These are phyloP conservation scores for Epichloe elymi DNA, from an alignment of 2,329 filamentous ascomycete species.

Conservation along the genomic window DNA sequence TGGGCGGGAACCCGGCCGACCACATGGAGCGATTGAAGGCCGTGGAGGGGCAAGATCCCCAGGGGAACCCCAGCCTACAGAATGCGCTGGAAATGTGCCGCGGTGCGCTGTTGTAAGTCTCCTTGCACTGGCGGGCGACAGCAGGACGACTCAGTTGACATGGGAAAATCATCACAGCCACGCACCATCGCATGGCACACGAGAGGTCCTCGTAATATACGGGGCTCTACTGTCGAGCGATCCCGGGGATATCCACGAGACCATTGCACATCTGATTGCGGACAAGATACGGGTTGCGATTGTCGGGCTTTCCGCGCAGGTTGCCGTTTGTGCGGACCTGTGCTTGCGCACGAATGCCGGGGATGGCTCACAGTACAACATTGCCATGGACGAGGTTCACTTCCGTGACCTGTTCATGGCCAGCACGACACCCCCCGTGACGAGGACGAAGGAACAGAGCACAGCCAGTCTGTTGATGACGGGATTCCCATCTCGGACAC, in stretches of 20 bases:
- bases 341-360: conserved; percentile 78
- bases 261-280: conserved; percentile 61
- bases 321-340: conserved; percentile 84
- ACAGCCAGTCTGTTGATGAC: conserved; percentile 75
- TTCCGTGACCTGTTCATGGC: conserved; percentile 81
- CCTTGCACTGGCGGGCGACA: too few species aligned
- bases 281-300: conserved; percentile 82
- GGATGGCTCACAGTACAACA: conserved; percentile 61
- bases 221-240: conserved; percentile 84
- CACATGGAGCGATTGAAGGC: conserved; percentile 66
- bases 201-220: conserved; percentile 85
- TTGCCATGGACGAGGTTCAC: conserved; percentile 65
- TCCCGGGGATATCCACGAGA: conserved; percentile 90
- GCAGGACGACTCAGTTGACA: not conserved
- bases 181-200: conserved; percentile 81
- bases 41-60: conserved; percentile 52
- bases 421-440: conserved; percentile 78
- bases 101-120: conserved; percentile 65
- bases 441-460: conserved; percentile 48
- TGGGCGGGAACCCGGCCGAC: conserved; percentile 82
- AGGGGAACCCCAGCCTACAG: conserved; percentile 71
- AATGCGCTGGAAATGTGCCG: conserved; percentile 94
- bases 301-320: conserved; percentile 80
- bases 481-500: conserved; percentile 84
- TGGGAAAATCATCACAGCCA: conserved; percentile 38